phyloP scores from a whole-genome alignment of 169 alveolate species.

The Plasmodium fragile region DNA sequence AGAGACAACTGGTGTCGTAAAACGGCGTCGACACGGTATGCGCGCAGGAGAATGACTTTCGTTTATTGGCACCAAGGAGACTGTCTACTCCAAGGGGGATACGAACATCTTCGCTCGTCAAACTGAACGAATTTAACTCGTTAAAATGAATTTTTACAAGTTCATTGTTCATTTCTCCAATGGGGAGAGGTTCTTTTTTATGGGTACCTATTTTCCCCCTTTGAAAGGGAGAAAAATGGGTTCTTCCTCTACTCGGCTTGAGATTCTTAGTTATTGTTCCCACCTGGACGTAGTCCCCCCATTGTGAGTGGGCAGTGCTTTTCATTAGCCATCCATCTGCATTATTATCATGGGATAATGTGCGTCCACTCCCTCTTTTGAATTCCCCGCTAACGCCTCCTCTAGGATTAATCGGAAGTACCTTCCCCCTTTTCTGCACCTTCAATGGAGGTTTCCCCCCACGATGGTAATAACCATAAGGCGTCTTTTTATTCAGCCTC shows the following conservation, averaged over 20 bases:
- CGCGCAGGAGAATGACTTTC: constrained; percentile 10
- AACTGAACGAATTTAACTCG: not conserved
- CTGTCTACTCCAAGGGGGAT: not conserved
- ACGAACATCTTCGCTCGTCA: not conserved
- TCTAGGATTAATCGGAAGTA: not conserved
- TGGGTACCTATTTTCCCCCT: not conserved
- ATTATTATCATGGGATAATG: not conserved
- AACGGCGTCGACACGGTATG: constrained; percentile 17
- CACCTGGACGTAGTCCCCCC: not conserved
- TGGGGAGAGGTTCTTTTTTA: not conserved
- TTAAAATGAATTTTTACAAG: not conserved
- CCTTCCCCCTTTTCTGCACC: not conserved
- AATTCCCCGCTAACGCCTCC: not conserved
- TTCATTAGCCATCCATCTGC: not conserved
- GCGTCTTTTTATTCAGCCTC: not conserved
- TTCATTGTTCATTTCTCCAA: not conserved
- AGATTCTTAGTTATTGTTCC: not conserved
- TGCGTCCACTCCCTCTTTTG: not conserved
- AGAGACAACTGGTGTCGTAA: not conserved
- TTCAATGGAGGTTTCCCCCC: not conserved
- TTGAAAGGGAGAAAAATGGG: not conserved
- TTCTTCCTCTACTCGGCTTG: not conserved
- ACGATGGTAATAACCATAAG: not conserved
- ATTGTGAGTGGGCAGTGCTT: not conserved
- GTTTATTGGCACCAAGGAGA: not conserved